Percentiles rank a stretch among this genome's conserved stretches.
Evolutionary conservation across 768 basidiomycete genomes (phyloP).

Genomic region (Tricholoma hemisulphureum): DNA sequence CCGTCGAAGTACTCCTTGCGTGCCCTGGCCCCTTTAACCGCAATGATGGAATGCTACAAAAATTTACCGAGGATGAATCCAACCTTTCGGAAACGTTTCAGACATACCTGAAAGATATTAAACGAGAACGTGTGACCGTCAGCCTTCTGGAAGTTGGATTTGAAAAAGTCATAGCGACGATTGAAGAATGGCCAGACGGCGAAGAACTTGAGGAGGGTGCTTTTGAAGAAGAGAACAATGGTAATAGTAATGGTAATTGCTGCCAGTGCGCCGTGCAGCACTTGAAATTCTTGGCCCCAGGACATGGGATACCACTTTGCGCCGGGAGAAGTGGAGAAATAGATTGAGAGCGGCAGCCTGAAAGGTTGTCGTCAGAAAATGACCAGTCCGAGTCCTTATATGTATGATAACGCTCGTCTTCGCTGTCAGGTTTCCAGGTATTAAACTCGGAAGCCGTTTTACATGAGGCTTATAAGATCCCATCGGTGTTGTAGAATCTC

Average conservation of each 20-base stretch:
- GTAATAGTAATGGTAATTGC: not conserved
- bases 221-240: not conserved
- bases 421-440: no score
- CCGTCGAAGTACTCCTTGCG: constrained; percentile 32
- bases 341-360: not conserved
- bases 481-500: not conserved
- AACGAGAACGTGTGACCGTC: not conserved
- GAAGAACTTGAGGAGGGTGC: not conserved
- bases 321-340: not conserved
- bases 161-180: constrained; percentile 1
- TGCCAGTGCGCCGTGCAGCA: not conserved
- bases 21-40: constrained; percentile 30
- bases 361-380: not conserved
- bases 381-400: not conserved
- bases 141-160: constrained; percentile 2
- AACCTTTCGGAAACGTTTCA: not conserved
- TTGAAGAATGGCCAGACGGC: constrained; percentile 4
- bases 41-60: constrained; percentile 22
- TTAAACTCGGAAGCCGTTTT: not conserved
- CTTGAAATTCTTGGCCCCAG: not conserved
- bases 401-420: not conserved
- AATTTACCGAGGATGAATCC: not conserved
- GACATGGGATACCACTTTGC: not conserved
- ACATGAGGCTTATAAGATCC: not conserved
- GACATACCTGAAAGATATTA: constrained; percentile 1